Percentiles rank a stretch among this genome's conserved stretches.
Conservation (phyloP, 1,284 basidiomycete genomes). For the Termitomyces sp. region DNA sequence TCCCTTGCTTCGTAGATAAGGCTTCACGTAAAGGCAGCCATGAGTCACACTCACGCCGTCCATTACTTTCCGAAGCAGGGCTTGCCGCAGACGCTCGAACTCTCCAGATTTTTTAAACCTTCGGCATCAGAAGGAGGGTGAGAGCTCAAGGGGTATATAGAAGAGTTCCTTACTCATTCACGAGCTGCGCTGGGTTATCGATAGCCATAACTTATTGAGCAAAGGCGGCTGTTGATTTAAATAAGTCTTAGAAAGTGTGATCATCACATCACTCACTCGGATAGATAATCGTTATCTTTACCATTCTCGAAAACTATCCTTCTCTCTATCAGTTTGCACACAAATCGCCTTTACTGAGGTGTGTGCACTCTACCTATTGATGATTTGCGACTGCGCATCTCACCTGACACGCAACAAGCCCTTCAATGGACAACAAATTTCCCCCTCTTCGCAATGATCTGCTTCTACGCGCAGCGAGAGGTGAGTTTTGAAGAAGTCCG, state of each 20-base stretch:
- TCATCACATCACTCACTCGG: background rate
- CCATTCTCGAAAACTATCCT: background rate
- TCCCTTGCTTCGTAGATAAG: slow-evolving; percentile 38
- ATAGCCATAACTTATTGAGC: slow-evolving; percentile 31
- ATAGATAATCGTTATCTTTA: slow-evolving; percentile 16
- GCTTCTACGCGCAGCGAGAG: slow-evolving; percentile 82
- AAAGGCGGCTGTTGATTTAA: too few species aligned
- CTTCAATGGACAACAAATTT: slow-evolving; percentile 39
- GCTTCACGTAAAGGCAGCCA: background rate
- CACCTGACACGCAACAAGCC: background rate
- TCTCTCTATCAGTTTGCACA: background rate
- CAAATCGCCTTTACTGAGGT: background rate
- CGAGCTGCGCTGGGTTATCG: slow-evolving; percentile 50
- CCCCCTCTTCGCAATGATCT: slow-evolving; percentile 87
- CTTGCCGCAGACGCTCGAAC: slow-evolving; percentile 66
- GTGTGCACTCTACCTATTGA: background rate
- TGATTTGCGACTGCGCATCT: background rate
- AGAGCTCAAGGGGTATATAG: background rate
- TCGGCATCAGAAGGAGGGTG: slow-evolving; percentile 1
- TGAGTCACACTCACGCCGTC: slow-evolving; percentile 45
- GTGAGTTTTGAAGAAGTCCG: slow-evolving; percentile 29
- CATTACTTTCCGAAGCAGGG: slow-evolving; percentile 60
- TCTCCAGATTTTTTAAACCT: slow-evolving; percentile 80
- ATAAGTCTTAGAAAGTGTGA: background rate
- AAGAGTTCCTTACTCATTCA: slow-evolving; percentile 47